phyloP scores from a whole-genome alignment of 768 basidiomycete genomes.

The Suillus tomentosus region DNA sequence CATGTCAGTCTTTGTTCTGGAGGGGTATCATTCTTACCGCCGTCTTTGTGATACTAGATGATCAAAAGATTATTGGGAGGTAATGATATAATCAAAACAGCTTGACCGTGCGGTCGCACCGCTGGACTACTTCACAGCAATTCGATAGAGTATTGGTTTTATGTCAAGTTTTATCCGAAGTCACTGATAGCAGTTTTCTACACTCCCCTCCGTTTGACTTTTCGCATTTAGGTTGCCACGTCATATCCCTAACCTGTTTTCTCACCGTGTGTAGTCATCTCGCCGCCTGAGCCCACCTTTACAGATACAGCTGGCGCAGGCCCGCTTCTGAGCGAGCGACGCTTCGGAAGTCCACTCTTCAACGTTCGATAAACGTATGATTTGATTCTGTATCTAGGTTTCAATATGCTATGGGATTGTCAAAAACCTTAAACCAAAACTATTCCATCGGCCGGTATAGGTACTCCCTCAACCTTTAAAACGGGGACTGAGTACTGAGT shows the following conservation, averaged over 20 bases:
- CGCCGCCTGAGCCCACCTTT: neutral
- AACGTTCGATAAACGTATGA: neutral
- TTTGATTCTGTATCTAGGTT: neutral
- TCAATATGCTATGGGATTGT: neutral
- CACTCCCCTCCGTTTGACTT: neutral
- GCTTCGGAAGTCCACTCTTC: neutral
- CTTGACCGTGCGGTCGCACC: neutral
- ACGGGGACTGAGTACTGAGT: neutral
- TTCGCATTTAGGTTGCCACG: neutral
- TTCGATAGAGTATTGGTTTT: neutral
- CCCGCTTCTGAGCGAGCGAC: neutral
- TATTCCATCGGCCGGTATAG: neutral
- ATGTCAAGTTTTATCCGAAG: neutral
- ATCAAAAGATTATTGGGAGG: neutral
- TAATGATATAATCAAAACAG: neutral
- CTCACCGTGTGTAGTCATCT: neutral
- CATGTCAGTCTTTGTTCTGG: neutral
- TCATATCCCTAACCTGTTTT: neutral
- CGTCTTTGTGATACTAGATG: neutral
- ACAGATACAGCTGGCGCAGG: neutral
- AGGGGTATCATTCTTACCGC: neutral
- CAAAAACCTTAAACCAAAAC: neutral
- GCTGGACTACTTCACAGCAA: neutral
- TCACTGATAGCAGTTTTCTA: neutral
- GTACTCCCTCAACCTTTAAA: neutral